phyloP scores from a whole-genome alignment of 116 monocot species.

The Dioscorea cayenensis region DNA sequence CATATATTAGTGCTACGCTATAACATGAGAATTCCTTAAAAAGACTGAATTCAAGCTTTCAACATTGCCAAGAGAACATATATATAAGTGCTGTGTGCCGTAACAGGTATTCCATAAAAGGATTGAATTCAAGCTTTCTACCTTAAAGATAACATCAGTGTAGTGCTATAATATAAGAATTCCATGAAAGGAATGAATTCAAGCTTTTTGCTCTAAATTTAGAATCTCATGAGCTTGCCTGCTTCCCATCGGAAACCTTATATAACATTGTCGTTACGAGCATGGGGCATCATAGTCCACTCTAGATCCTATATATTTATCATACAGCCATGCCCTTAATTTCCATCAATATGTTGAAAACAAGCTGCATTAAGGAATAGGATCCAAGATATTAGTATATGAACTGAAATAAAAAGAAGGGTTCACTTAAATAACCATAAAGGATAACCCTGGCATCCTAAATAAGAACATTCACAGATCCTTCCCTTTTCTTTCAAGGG shows the following conservation, averaged over 20 bases:
- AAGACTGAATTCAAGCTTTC: not conserved
- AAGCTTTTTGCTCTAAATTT: not conserved
- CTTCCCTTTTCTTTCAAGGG: no score
- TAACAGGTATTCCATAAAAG: not conserved
- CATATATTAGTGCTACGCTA: not conserved
- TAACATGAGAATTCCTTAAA: not conserved
- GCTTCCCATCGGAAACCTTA: slow-evolving; percentile 65
- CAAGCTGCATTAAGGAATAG: slow-evolving; percentile 33
- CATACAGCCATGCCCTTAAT: slow-evolving; percentile 81
- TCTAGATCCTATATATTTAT: slow-evolving; percentile 55
- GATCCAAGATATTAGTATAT: slow-evolving; percentile 3
- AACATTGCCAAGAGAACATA: slow-evolving; percentile 4
- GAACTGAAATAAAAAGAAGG: not conserved
- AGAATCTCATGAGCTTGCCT: slow-evolving; percentile 20
- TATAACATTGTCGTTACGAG: slow-evolving; percentile 79
- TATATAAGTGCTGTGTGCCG: not conserved
- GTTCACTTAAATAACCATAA: not conserved
- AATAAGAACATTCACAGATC: no score
- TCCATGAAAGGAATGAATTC: not conserved
- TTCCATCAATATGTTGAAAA: slow-evolving; percentile 70
- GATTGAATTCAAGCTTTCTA: slow-evolving; percentile 11
- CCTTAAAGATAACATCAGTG: slow-evolving; percentile 4
- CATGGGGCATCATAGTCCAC: slow-evolving; percentile 76
- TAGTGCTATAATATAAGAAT: no score
- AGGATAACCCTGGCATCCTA: no score